phyloP scores from a whole-genome alignment of 805 yeast genomes.

The Metschnikowia vanudenii region DNA sequence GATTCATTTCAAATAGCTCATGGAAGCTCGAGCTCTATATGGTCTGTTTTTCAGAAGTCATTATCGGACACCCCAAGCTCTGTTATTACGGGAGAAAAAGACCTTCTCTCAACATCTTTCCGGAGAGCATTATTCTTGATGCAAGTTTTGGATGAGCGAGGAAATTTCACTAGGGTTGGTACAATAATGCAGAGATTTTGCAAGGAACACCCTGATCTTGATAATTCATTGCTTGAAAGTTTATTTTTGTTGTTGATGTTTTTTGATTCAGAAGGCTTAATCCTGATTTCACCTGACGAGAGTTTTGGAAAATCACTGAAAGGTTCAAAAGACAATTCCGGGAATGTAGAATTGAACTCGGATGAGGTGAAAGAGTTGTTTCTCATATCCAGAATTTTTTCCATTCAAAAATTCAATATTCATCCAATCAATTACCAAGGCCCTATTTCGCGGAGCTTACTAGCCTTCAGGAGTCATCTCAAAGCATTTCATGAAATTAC shows the following conservation, averaged over 20 bases:
- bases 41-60: conserved; percentile 16
- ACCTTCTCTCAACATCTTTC: conserved; percentile 13
- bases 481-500: conserved; percentile 50
- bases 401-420: conserved; percentile 35
- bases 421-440: conserved; percentile 54
- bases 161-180: conserved; percentile 41
- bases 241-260: conserved; percentile 50
- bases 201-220: conserved; percentile 16
- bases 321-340: conserved; percentile 12
- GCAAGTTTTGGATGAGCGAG: conserved; percentile 46
- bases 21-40: not conserved
- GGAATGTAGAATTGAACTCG: conserved; percentile 30
- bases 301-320: not conserved
- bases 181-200: conserved; percentile 38
- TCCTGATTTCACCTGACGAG: conserved; percentile 1
- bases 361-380: conserved; percentile 38
- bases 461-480: conserved; percentile 65
- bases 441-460: conserved; percentile 64
- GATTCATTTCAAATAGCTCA: not conserved
- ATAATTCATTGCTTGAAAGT: conserved; percentile 33
- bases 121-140: conserved; percentile 50
- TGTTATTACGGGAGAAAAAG: not conserved
- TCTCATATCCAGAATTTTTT: conserved; percentile 37
- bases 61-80: conserved; percentile 4
- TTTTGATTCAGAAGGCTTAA: conserved; percentile 14